Percentiles rank a stretch among this genome's conserved stretches.
Evolutionary conservation across 2,329 filamentous ascomycete species (phyloP).

Genomic region (Zasmidium cellare): DNA sequence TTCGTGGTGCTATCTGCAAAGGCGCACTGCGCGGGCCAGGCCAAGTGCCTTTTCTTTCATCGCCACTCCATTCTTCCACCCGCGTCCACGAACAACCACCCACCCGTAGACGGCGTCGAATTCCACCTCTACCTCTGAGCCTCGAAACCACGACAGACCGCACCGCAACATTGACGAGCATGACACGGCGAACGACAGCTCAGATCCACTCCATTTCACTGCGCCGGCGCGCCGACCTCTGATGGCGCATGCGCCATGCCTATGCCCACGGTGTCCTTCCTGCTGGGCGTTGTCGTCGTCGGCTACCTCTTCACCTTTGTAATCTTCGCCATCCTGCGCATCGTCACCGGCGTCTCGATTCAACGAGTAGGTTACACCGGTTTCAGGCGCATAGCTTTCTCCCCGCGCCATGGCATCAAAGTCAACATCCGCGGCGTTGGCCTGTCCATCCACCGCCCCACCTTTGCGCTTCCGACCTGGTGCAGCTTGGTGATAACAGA

Average conservation of each 20-base stretch:
- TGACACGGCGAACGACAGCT: constrained; percentile 1
- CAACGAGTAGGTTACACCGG: constrained; percentile 93
- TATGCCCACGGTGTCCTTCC: constrained; percentile 61
- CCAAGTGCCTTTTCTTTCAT: neutral
- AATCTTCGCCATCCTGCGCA: constrained; percentile 86
- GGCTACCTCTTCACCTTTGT: constrained; percentile 91
- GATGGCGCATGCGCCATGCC: constrained; percentile 40
- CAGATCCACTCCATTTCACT: neutral
- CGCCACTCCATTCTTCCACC: neutral
- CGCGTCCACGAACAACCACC: neutral
- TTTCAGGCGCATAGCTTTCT: constrained; percentile 85
- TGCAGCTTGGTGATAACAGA: constrained; percentile 86
- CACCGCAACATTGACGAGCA: neutral
- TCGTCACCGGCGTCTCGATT: constrained; percentile 91
- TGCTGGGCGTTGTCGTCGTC: constrained; percentile 81
- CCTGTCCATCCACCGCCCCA: constrained; percentile 85
- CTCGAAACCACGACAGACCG: neutral
- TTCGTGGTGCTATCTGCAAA: neutral
- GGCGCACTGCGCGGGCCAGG: neutral
- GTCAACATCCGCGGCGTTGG: constrained; percentile 89
- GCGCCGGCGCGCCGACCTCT: constrained; percentile 13
- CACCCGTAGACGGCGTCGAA: neutral
- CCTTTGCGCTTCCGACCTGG: constrained; percentile 97
- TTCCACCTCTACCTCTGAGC: neutral
- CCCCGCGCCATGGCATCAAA: constrained; percentile 81